Evolutionary conservation across 2,329 filamentous ascomycete species (phyloP).

Genomic region (Pseudogymnoascus sp.): DNA sequence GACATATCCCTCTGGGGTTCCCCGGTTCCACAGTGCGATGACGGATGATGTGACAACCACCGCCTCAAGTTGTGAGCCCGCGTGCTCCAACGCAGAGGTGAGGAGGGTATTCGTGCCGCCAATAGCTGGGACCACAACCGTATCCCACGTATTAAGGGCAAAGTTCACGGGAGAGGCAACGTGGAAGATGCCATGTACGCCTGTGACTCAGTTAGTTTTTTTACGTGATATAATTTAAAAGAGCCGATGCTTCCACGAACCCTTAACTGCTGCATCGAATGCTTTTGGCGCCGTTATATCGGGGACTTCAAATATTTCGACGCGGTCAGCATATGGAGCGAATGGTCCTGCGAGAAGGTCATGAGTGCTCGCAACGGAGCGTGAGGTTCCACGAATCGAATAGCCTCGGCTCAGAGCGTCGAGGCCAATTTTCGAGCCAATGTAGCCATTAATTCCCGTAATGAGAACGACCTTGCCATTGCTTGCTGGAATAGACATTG

Average conservation of each 20-base stretch:
- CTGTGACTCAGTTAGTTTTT: constrained; percentile 11
- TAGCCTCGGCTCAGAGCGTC: constrained; percentile 25
- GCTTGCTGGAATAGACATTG: constrained; percentile 20
- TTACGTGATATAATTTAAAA: not conserved
- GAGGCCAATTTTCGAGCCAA: constrained; percentile 23
- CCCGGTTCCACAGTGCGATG: not conserved
- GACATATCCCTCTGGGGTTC: not conserved
- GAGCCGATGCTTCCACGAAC: constrained; percentile 9
- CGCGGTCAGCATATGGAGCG: constrained; percentile 21
- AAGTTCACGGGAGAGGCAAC: constrained; percentile 27
- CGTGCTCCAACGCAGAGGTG: not conserved
- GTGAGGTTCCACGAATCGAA: constrained; percentile 25
- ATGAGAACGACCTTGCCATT: constrained; percentile 27
- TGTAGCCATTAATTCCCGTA: constrained; percentile 30
- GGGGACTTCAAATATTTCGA: constrained; percentile 24
- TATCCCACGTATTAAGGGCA: constrained; percentile 25
- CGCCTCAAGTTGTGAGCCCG: not conserved
- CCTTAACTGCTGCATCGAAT: constrained; percentile 25
- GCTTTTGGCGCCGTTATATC: constrained; percentile 25
- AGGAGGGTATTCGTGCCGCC: not conserved
- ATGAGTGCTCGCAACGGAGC: constrained; percentile 19
- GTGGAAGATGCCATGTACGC: constrained; percentile 27
- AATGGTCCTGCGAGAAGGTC: constrained; percentile 23
- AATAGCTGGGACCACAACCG: constrained; percentile 17
- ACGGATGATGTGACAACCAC: not conserved